Evolutionary conservation across 257 asterid species (phyloP).

Genomic region (Plectranthus barbatus): DNA sequence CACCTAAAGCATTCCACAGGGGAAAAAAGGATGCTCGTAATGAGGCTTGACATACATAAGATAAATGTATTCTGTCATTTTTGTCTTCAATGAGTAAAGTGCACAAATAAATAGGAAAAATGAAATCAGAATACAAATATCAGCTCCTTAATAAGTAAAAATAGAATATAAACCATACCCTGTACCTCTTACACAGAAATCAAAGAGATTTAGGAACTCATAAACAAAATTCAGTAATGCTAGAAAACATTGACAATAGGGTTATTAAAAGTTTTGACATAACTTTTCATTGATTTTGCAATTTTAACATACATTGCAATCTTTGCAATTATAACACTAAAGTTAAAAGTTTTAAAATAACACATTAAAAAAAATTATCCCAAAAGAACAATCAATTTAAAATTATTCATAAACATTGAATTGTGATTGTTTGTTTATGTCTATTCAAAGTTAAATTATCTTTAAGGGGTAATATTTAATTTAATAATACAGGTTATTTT

Average conservation of each 20-base stretch:
- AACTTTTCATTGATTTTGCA: too few species aligned
- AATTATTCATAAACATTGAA: too few species aligned
- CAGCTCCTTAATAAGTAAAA: background rate
- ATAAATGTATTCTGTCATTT: background rate
- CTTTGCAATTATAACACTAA: too few species aligned
- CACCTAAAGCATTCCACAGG: conserved; percentile 38
- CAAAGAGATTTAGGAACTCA: background rate
- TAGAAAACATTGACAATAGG: background rate
- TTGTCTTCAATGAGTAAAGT: background rate
- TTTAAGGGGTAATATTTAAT: too few species aligned
- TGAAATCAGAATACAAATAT: background rate
- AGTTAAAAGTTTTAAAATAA: too few species aligned
- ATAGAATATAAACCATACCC: background rate
- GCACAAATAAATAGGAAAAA: background rate
- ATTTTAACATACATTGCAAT: too few species aligned
- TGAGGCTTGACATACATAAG: background rate
- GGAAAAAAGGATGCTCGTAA: conserved; percentile 1
- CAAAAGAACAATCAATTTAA: too few species aligned
- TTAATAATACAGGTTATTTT: too few species aligned
- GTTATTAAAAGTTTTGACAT: too few species aligned
- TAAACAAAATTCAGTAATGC: background rate
- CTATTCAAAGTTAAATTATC: too few species aligned
- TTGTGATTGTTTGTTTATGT: too few species aligned
- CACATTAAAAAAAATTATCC: too few species aligned
- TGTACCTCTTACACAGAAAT: background rate